Evolutionary conservation across 2,329 filamentous ascomycete species (phyloP).

Genomic region (Aspergillus sp.): DNA sequence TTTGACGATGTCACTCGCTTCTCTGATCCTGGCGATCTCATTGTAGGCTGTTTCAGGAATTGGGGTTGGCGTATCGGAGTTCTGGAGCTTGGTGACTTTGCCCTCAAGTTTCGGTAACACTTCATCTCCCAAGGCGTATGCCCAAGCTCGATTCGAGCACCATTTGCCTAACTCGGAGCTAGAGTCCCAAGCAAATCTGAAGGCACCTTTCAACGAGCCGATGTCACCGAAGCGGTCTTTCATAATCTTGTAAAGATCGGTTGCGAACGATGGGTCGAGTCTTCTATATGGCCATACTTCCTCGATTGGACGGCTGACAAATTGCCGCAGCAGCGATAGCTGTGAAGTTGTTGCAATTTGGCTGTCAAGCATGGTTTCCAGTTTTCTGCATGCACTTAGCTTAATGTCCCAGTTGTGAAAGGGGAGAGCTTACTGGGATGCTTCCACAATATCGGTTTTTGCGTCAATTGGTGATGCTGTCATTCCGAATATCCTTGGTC

Average conservation of each 20-base stretch:
- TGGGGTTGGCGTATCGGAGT: constrained; percentile 1
- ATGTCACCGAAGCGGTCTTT: constrained; percentile 44
- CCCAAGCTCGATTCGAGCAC: constrained; percentile 78
- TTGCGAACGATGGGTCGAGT: constrained; percentile 48
- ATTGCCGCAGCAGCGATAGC: constrained; percentile 49
- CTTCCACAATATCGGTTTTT: constrained; percentile 60
- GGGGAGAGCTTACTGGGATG: constrained; percentile 43
- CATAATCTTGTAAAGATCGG: constrained; percentile 54
- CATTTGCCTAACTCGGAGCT: constrained; percentile 65
- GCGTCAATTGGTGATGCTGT: constrained; percentile 91
- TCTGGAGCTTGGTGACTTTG: constrained; percentile 20
- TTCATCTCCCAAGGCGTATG: constrained; percentile 55
- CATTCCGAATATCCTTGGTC: constrained; percentile 86
- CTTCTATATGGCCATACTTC: constrained; percentile 49
- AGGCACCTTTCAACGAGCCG: constrained; percentile 45
- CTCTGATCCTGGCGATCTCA: constrained; percentile 48
- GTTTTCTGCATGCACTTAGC: constrained; percentile 37
- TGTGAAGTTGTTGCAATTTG: constrained; percentile 70
- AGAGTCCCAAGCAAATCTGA: constrained; percentile 51
- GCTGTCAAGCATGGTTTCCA: constrained; percentile 70
- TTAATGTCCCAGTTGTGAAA: neutral
- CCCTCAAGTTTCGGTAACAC: constrained; percentile 54
- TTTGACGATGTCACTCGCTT: constrained; percentile 50
- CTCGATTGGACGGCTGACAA: constrained; percentile 51
- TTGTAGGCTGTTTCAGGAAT: constrained; percentile 38